A percentile compares a stretch with the other conserved stretches of the same genome.
phyloP scores from a whole-genome alignment of 2,329 filamentous ascomycete species.

The Penicillium olsonii region DNA sequence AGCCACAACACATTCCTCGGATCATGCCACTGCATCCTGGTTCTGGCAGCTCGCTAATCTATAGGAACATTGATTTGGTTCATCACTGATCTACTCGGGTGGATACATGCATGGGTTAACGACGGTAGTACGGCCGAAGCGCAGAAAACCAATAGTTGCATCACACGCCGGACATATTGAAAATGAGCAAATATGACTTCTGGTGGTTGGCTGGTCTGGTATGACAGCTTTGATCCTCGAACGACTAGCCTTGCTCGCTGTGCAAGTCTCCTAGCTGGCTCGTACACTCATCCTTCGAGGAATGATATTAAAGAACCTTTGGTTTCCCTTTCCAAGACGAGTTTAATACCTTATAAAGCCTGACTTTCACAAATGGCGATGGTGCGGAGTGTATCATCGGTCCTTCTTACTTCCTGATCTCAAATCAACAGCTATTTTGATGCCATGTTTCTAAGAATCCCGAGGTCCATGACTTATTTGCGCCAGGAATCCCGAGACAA shows the following conservation, averaged over 20 bases:
- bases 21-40: neutral
- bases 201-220: neutral
- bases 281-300: neutral
- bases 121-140: neutral
- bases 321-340: neutral
- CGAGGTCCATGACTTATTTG: too few species aligned
- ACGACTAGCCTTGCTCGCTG: neutral
- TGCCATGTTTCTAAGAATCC: too few species aligned
- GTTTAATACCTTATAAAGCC: too few species aligned
- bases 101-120: neutral
- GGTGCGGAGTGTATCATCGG: too few species aligned
- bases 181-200: neutral
- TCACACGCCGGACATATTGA: neutral
- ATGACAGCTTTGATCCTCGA: neutral
- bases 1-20: neutral
- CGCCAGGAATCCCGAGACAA: too few species aligned
- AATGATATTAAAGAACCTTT: neutral
- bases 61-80: too few species aligned
- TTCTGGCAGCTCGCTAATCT: too few species aligned
- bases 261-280: neutral
- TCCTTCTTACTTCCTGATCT: too few species aligned
- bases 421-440: too few species aligned
- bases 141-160: neutral
- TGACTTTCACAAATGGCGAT: too few species aligned
- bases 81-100: neutral